Evolutionary conservation across 805 yeast species (phyloP).

Genomic region (Candida railenensis): DNA sequence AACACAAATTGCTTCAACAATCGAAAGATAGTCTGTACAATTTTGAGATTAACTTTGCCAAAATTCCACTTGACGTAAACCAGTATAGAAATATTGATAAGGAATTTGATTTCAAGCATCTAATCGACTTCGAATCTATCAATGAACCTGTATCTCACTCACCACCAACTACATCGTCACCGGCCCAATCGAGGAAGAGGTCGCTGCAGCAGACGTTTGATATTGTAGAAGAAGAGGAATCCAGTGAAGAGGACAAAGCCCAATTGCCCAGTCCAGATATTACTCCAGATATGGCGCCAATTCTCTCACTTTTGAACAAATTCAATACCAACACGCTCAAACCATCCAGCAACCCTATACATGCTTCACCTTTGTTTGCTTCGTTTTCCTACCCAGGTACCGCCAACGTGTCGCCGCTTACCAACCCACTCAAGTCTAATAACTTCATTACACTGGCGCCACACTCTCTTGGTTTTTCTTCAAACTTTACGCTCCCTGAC

Average conservation of each 20-base stretch:
- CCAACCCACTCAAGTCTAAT: conserved; percentile 23
- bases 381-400: conserved; percentile 18
- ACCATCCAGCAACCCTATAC: neutral
- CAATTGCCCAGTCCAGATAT: conserved; percentile 34
- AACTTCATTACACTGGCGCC: neutral
- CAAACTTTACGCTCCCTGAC: conserved; percentile 36
- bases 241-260: neutral
- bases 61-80: conserved; percentile 58
- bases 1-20: conserved; percentile 41
- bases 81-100: conserved; percentile 57
- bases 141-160: neutral
- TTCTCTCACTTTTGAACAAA: conserved; percentile 27
- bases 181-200: conserved; percentile 1
- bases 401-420: conserved; percentile 21
- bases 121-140: conserved; percentile 8
- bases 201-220: conserved; percentile 5
- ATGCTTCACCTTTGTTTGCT: conserved; percentile 9
- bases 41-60: conserved; percentile 49
- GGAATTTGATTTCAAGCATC: conserved; percentile 50
- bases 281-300: conserved; percentile 38
- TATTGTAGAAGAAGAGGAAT: conserved; percentile 5
- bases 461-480: neutral
- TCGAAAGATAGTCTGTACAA: conserved; percentile 20
- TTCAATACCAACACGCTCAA: conserved; percentile 9
- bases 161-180: neutral